A percentile compares a stretch with the other conserved stretches of the same genome.
Evolutionary conservation across 305 asterid species (phyloP).

Genomic region (Salvia sclarea): DNA sequence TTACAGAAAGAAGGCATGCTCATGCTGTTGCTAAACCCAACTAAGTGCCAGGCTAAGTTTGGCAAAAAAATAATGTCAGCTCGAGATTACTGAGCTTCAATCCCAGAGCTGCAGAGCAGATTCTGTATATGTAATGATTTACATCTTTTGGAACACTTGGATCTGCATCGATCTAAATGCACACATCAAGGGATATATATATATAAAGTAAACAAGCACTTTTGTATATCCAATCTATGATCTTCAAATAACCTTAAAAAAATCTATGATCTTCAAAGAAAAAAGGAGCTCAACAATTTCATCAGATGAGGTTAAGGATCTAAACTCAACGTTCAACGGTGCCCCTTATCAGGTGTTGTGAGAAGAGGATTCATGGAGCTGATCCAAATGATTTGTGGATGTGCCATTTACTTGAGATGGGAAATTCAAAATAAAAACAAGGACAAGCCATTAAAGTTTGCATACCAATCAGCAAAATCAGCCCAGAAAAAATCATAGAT

Average conservation of each 20-base stretch:
- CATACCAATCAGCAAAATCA: conserved; percentile 97
- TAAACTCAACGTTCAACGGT: background rate
- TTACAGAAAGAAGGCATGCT: conserved; percentile 17
- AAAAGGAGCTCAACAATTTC: background rate
- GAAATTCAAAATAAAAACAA: conserved; percentile 2
- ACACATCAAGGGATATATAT: background rate
- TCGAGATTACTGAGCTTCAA: background rate
- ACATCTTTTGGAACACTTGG: background rate
- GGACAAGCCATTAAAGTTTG: background rate
- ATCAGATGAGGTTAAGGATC: background rate
- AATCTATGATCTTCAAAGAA: background rate
- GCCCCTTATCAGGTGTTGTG: background rate
- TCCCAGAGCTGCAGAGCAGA: background rate
- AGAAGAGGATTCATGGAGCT: background rate
- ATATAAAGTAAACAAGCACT: background rate
- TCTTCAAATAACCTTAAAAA: too few relatives aligned
- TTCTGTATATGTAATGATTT: background rate
- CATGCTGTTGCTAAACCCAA: background rate
- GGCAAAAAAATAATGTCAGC: background rate
- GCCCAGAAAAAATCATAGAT: conserved; percentile 94
- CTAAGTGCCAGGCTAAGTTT: background rate
- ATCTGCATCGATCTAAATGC: background rate
- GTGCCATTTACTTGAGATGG: background rate
- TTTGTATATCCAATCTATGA: background rate
- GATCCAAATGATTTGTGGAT: background rate